Conservation (phyloP, 73 alveolate species). For the Paramecium pentaurelia region DNA sequence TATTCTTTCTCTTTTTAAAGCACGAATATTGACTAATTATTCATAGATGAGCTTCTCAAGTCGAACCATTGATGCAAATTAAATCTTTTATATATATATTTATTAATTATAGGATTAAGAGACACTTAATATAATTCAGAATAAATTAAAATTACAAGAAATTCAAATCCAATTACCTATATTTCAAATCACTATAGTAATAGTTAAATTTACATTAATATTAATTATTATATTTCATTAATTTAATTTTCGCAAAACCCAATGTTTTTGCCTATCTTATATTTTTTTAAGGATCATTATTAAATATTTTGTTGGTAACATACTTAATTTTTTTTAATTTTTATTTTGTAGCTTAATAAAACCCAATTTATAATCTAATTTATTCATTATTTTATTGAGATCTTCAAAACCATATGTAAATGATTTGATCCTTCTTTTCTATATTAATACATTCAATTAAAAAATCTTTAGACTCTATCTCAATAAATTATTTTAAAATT, state of each 20-base stretch:
- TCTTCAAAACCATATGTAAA: not conserved
- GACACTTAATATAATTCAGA: conserved; percentile 39
- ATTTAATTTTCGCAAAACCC: conserved; percentile 7
- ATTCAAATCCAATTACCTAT: conserved; percentile 77
- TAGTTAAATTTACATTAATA: conserved; percentile 69
- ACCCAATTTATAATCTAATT: not conserved
- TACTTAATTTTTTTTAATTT: not conserved
- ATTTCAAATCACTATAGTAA: conserved; percentile 82
- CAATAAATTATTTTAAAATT: not conserved
- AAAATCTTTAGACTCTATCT: not conserved
- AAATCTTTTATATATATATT: not conserved
- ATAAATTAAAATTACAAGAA: conserved; percentile 96
- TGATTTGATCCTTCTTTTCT: not conserved
- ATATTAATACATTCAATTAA: not conserved
- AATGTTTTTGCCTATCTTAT: not conserved
- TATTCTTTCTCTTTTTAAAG: conserved; percentile 45
- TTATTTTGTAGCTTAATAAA: not conserved
- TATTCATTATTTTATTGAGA: not conserved
- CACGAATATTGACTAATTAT: conserved; percentile 39
- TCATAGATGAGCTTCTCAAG: conserved; percentile 54
- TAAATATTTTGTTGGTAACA: not conserved
- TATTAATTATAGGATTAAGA: not conserved
- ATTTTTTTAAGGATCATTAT: not conserved
- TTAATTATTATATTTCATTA: conserved; percentile 74
- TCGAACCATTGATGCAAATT: conserved; percentile 46